These are phyloP conservation scores for Xylaria sp. DNA, from an alignment of 2,329 filamentous ascomycete genomes.

Conservation along the genomic window DNA sequence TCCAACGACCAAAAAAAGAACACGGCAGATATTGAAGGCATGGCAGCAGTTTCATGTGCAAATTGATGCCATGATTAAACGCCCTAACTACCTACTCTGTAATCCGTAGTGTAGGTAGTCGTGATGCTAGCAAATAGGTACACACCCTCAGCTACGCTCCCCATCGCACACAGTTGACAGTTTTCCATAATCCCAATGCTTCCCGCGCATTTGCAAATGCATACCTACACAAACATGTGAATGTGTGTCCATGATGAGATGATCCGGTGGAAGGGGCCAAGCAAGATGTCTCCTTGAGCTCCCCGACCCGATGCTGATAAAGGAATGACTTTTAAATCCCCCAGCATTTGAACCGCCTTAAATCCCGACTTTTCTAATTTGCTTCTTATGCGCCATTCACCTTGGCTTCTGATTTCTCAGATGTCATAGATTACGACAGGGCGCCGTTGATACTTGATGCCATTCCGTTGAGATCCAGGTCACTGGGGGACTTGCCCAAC, in stretches of 20 bases:
- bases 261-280: not conserved
- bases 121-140: not conserved
- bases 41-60: not conserved
- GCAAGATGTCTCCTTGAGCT: not conserved
- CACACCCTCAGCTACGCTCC: not conserved
- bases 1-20: too few relatives aligned
- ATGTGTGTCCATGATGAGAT: not conserved
- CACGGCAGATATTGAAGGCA: too few relatives aligned
- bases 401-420: slow-evolving; percentile 38
- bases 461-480: slow-evolving; percentile 34
- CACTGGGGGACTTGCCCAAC: slow-evolving; percentile 45
- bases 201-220: not conserved
- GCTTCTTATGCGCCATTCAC: slow-evolving; percentile 32
- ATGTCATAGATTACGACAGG: slow-evolving; percentile 25
- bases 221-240: not conserved
- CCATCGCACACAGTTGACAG: not conserved
- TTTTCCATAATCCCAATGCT: not conserved
- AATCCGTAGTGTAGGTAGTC: not conserved
- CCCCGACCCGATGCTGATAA: slow-evolving; percentile 1
- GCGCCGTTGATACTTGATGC: slow-evolving; percentile 23
- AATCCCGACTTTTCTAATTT: not conserved
- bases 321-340: slow-evolving; percentile 9
- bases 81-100: too few relatives aligned
- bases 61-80: too few relatives aligned
- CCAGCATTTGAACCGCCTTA: not conserved